Conservation (phyloP, 441 rosid genomes). For the Kokia cookei region DNA sequence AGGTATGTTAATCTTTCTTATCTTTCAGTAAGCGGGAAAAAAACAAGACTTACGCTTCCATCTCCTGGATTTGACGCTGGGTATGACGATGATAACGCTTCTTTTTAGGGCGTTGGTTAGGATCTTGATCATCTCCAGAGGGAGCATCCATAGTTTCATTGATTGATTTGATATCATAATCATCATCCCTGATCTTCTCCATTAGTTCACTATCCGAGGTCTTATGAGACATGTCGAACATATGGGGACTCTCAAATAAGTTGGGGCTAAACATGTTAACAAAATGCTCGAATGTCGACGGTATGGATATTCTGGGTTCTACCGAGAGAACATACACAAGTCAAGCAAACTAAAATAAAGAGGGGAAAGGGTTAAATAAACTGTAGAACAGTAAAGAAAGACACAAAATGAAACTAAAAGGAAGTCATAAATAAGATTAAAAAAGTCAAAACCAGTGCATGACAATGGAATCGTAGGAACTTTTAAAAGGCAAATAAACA, state of each 20-base stretch:
- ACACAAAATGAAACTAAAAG: no score
- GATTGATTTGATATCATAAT: constrained; percentile 76
- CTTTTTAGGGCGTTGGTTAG: constrained; percentile 71
- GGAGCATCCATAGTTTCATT: constrained; percentile 62
- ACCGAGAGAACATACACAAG: background rate
- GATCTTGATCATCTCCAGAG: constrained; percentile 82
- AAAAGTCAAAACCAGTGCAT: background rate
- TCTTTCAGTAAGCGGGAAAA: background rate
- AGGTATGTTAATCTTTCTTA: background rate
- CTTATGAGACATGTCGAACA: constrained; percentile 29
- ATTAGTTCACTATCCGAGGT: constrained; percentile 41
- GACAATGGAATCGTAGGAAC: background rate
- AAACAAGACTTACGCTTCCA: constrained; percentile 65
- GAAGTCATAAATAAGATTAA: no score
- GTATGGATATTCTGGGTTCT: background rate
- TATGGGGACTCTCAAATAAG: constrained; percentile 62
- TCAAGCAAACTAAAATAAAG: background rate
- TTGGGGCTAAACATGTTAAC: constrained; percentile 58
- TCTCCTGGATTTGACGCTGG: constrained; percentile 89
- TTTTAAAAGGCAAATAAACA: background rate
- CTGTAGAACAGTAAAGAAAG: background rate
- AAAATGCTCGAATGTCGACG: background rate
- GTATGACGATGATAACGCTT: constrained; percentile 98
- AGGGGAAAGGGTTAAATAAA: background rate
- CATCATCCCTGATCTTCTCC: constrained; percentile 62